Percentiles rank a stretch among this genome's conserved stretches.
Conservation (phyloP, 1,284 basidiomycete genomes). For the Ceratobasidium theobromae region DNA sequence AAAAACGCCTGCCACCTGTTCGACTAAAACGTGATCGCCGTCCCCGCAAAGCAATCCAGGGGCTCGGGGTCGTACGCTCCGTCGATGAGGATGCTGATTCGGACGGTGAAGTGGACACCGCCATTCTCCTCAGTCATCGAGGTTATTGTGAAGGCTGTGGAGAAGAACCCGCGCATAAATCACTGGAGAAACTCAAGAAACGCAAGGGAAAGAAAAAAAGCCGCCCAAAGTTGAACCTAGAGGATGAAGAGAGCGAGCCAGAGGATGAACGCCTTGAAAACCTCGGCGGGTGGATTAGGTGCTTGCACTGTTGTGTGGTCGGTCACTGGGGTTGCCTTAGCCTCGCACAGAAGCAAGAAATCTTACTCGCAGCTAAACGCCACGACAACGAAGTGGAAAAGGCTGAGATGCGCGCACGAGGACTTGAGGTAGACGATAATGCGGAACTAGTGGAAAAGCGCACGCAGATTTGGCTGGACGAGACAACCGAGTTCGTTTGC, state of each 20-base stretch:
- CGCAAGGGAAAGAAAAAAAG: conserved; percentile 45
- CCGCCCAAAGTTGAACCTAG: conserved; percentile 49
- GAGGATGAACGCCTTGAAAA: conserved; percentile 56
- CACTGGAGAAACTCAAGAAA: conserved; percentile 48
- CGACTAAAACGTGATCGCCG: conserved; percentile 10
- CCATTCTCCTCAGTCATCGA: conserved; percentile 60
- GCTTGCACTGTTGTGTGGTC: conserved; percentile 73
- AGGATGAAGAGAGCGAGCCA: conserved; percentile 53
- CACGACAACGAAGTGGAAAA: conserved; percentile 36
- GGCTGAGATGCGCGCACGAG: conserved; percentile 33
- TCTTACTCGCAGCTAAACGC: conserved; percentile 61
- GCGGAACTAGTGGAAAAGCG: conserved; percentile 40
- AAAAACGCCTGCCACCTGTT: background rate
- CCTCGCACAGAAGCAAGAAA: conserved; percentile 65
- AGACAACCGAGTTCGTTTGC: conserved; percentile 78
- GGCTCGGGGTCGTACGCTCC: conserved; percentile 29
- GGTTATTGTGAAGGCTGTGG: conserved; percentile 71
- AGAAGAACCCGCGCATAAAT: conserved; percentile 56
- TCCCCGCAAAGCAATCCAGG: conserved; percentile 10
- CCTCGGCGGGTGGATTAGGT: conserved; percentile 83
- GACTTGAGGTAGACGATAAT: conserved; percentile 37
- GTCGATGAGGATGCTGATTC: conserved; percentile 27
- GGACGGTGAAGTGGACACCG: conserved; percentile 59
- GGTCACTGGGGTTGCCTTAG: conserved; percentile 82
- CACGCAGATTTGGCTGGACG: conserved; percentile 52